phyloP scores from a whole-genome alignment of 2,329 filamentous ascomycete species.

The Coccinonectria pachysandricola region DNA sequence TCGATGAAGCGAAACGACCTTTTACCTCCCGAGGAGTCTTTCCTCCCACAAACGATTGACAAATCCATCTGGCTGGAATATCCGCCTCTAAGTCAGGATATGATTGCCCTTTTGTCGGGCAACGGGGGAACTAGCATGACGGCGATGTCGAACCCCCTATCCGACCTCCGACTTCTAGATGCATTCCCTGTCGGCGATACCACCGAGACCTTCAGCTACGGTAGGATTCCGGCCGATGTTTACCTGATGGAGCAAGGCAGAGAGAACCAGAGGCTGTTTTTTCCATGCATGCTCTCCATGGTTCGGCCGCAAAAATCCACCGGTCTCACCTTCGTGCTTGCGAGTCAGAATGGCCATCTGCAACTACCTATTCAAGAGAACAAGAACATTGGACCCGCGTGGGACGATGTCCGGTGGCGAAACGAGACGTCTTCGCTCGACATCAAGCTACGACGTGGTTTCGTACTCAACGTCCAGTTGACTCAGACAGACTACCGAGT shows the following conservation, averaged over 20 bases:
- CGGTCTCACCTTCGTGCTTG: constrained; percentile 60
- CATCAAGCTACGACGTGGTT: constrained; percentile 64
- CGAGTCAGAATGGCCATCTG: constrained; percentile 69
- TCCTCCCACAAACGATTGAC: constrained; percentile 69
- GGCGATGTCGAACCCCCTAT: constrained; percentile 35
- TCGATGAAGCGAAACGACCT: constrained; percentile 81
- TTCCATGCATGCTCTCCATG: constrained; percentile 68
- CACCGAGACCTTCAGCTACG: constrained; percentile 64
- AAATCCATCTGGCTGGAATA: constrained; percentile 76
- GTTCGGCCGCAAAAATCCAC: constrained; percentile 59
- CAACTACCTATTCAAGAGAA: constrained; percentile 64
- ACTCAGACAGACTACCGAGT: constrained; percentile 67
- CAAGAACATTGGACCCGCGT: constrained; percentile 58
- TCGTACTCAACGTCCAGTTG: constrained; percentile 61
- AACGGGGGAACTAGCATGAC: constrained; percentile 40
- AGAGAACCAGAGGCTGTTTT: constrained; percentile 55
- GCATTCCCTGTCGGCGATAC: constrained; percentile 71
- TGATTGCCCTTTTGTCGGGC: constrained; percentile 59
- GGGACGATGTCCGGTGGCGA: constrained; percentile 77
- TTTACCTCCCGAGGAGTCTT: constrained; percentile 57
- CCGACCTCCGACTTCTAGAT: constrained; percentile 47
- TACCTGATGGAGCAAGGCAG: constrained; percentile 64
- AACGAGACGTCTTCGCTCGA: constrained; percentile 55
- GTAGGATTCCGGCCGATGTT: constrained; percentile 63
- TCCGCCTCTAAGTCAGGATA: constrained; percentile 61